These are phyloP conservation scores for Parastagonospora avenae DNA, from an alignment of 2,329 filamentous ascomycete genomes.

Conservation along the genomic window DNA sequence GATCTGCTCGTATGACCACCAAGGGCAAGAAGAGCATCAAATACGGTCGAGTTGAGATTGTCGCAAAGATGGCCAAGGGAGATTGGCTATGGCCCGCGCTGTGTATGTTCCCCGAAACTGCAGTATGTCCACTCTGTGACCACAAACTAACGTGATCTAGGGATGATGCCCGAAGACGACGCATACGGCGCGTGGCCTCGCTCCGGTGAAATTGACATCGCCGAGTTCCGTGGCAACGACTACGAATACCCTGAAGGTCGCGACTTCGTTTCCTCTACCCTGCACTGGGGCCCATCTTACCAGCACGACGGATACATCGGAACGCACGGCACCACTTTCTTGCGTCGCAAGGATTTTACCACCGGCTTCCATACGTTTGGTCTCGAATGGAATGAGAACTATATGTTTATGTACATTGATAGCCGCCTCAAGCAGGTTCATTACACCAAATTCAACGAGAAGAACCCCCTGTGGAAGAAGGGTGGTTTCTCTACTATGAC, in stretches of 20 bases:
- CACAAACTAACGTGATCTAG: constrained; percentile 35
- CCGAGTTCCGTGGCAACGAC: constrained; percentile 75
- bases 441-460: constrained; percentile 68
- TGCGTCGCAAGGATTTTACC: constrained; percentile 73
- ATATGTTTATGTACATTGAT: constrained; percentile 84
- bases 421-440: constrained; percentile 76
- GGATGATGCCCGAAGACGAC: constrained; percentile 65
- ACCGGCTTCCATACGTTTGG: constrained; percentile 75
- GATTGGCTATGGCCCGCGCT: constrained; percentile 91
- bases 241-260: constrained; percentile 77
- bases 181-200: constrained; percentile 77
- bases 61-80: constrained; percentile 73
- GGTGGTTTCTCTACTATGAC: constrained; percentile 67
- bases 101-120: constrained; percentile 50
- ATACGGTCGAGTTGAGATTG: constrained; percentile 80
- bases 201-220: constrained; percentile 82
- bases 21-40: constrained; percentile 73
- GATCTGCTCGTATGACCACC: constrained; percentile 77
- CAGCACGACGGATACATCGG: constrained; percentile 28
- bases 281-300: constrained; percentile 71
- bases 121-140: too few species aligned
- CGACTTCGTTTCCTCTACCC: constrained; percentile 74
- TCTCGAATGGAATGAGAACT: constrained; percentile 74
- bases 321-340: constrained; percentile 24
- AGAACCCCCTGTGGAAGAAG: constrained; percentile 65